Evolutionary conservation across 164 flowering plant genomes (phyloP).

Genomic region (Warburgia ugandensis): DNA sequence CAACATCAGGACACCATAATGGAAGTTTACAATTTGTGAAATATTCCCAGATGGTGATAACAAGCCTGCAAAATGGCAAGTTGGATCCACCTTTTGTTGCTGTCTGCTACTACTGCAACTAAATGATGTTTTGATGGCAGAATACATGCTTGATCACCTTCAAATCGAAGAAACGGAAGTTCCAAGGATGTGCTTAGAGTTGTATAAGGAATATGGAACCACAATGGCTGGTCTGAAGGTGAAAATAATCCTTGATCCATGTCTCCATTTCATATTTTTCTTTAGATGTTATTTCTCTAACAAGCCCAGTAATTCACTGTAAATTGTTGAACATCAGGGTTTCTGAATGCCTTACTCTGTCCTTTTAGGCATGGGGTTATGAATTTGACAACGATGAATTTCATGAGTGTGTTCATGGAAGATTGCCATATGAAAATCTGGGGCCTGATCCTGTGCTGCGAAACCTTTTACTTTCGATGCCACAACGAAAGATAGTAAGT

Average conservation of each 20-base stretch:
- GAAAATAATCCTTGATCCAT: not conserved
- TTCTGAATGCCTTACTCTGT: too few relatives aligned
- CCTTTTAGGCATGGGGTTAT: constrained; percentile 63
- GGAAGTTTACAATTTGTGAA: too few relatives aligned
- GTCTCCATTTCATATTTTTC: not conserved
- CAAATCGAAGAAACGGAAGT: constrained; percentile 67
- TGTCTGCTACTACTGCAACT: too few relatives aligned
- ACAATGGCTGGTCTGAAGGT: constrained; percentile 99
- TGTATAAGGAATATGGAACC: constrained; percentile 84
- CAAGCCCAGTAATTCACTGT: too few relatives aligned
- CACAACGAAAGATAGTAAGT: constrained; percentile 82
- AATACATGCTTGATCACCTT: constrained; percentile 62
- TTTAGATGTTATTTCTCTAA: too few relatives aligned
- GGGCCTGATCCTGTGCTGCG: constrained; percentile 78
- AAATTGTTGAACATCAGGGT: too few relatives aligned
- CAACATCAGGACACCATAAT: too few relatives aligned
- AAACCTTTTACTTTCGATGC: constrained; percentile 74
- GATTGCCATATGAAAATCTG: constrained; percentile 67
- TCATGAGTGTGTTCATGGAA: constrained; percentile 82
- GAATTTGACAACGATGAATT: constrained; percentile 83
- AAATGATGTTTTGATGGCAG: constrained; percentile 23
- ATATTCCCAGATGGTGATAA: too few relatives aligned
- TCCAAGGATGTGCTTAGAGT: constrained; percentile 76
- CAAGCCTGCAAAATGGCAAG: too few relatives aligned
- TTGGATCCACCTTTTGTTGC: too few relatives aligned